phyloP scores from a whole-genome alignment of 176 grass and related monocot genomes.

The Areca catechu region DNA sequence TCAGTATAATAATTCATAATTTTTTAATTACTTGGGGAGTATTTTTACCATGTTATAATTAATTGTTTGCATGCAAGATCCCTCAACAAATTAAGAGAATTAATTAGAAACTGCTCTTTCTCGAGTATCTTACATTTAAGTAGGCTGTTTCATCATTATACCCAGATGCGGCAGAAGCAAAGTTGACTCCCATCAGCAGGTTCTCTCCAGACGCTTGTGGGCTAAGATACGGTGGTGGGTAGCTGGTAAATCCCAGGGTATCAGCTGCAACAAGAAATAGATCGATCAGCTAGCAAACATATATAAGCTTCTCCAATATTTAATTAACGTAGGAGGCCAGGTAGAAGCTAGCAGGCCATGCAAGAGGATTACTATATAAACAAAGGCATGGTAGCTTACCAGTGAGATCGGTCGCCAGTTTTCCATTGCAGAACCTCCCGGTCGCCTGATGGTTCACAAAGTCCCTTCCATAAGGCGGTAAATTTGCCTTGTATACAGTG shows the following conservation, averaged over 20 bases:
- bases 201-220: conserved; percentile 76
- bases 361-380: neutral
- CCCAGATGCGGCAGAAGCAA: conserved; percentile 88
- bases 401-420: conserved; percentile 82
- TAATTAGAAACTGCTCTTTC: too few relatives aligned
- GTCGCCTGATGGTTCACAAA: conserved; percentile 62
- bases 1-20: too few relatives aligned
- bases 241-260: conserved; percentile 61
- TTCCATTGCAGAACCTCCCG: conserved; percentile 96
- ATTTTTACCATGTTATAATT: too few relatives aligned
- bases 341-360: neutral
- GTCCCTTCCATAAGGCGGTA: conserved; percentile 82
- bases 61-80: too few relatives aligned
- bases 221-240: conserved; percentile 65
- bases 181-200: conserved; percentile 84
- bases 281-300: too few relatives aligned
- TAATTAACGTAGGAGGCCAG: too few relatives aligned
- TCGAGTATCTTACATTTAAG: conserved; percentile 47
- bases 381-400: conserved; percentile 25
- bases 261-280: conserved; percentile 47
- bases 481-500: conserved; percentile 77
- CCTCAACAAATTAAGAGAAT: too few relatives aligned
- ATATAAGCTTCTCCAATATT: too few relatives aligned
- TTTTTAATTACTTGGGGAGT: too few relatives aligned
- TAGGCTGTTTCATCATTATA: conserved; percentile 70